Conservation (phyloP, 495 filamentous ascomycete species). For the Aspergillus panamensis region DNA sequence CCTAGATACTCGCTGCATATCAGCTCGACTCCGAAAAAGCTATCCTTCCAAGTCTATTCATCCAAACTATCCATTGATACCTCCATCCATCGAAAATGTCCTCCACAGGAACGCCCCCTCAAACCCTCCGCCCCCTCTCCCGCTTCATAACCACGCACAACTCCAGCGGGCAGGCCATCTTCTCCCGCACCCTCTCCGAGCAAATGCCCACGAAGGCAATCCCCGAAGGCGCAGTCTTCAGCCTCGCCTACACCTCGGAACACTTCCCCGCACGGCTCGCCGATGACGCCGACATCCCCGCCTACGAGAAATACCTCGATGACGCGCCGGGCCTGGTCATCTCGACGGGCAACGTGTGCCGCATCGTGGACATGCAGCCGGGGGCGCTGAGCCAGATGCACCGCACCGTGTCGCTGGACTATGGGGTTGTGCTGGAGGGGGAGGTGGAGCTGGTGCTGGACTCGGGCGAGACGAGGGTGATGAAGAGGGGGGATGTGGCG, state of each 20-base stretch:
- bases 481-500: constrained; percentile 68
- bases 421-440: constrained; percentile 71
- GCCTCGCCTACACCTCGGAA: constrained; percentile 50
- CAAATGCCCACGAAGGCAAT: constrained; percentile 25
- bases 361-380: constrained; percentile 63
- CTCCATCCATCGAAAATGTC: constrained; percentile 4
- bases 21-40: too few species aligned
- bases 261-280: constrained; percentile 50
- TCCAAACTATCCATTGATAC: too few species aligned
- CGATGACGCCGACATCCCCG: constrained; percentile 43
- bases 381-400: constrained; percentile 63
- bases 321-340: constrained; percentile 46
- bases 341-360: constrained; percentile 46
- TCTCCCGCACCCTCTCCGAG: constrained; percentile 27
- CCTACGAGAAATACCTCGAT: constrained; percentile 35
- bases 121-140: constrained; percentile 33
- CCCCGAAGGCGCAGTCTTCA: constrained; percentile 27
- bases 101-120: constrained; percentile 21
- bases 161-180: constrained; percentile 31
- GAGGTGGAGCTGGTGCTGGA: constrained; percentile 71
- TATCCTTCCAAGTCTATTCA: neutral
- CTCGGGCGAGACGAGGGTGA: constrained; percentile 53
- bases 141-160: constrained; percentile 43
- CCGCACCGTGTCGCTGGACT: constrained; percentile 67
- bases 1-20: too few species aligned